Conservation (phyloP, 768 basidiomycete genomes). For the Lactifluus volemus region DNA sequence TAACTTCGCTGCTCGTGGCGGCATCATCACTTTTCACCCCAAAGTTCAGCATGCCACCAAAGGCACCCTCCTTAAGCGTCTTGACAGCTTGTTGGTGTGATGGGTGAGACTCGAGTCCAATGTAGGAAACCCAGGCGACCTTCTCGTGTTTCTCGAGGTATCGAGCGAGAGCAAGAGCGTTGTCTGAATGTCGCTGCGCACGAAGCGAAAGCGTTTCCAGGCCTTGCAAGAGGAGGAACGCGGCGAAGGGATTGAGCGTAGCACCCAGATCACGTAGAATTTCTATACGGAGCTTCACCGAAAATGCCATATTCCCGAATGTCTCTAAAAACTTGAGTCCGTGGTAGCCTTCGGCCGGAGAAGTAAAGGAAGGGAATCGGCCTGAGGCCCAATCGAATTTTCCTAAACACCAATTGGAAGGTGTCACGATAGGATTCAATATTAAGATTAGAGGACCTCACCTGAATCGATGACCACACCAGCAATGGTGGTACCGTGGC, state of each 20-base stretch:
- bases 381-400: constrained; percentile 72
- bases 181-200: constrained; percentile 60
- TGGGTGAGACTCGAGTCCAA: constrained; percentile 55
- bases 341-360: constrained; percentile 70
- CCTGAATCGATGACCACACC: constrained; percentile 70
- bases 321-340: constrained; percentile 57
- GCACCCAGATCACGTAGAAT: constrained; percentile 62
- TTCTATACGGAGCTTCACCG: constrained; percentile 53
- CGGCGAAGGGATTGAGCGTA: constrained; percentile 58
- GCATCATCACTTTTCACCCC: constrained; percentile 54
- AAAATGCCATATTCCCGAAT: constrained; percentile 57
- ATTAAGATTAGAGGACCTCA: constrained; percentile 21
- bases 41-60: constrained; percentile 71
- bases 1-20: constrained; percentile 43
- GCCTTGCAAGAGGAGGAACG: constrained; percentile 70
- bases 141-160: constrained; percentile 53
- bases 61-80: constrained; percentile 45
- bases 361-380: constrained; percentile 65
- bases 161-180: constrained; percentile 60
- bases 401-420: constrained; percentile 27
- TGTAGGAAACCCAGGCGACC: constrained; percentile 72
- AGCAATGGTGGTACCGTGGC: constrained; percentile 72
- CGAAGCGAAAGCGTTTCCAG: constrained; percentile 70
- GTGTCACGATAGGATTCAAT: background rate
- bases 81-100: constrained; percentile 51